These are phyloP conservation scores for Penstemon barbatus DNA, from an alignment of 257 asterid species.

Conservation along the genomic window DNA sequence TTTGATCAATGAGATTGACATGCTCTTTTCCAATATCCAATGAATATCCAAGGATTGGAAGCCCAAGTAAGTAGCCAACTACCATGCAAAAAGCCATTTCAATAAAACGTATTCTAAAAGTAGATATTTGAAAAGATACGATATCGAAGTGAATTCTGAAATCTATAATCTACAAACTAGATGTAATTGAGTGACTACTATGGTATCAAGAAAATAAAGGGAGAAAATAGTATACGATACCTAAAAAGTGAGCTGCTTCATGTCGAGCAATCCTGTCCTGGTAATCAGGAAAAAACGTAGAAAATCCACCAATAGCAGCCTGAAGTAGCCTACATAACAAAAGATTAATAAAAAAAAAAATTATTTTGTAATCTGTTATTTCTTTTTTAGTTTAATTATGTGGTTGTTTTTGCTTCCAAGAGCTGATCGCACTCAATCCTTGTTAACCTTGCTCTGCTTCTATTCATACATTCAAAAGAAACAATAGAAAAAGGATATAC, in stretches of 20 bases:
- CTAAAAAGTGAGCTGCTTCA: conserved; percentile 97
- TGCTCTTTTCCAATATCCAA: conserved; percentile 94
- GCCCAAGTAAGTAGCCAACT: conserved; percentile 89
- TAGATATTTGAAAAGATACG: background rate
- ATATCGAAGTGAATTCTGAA: no score
- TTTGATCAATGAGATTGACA: conserved; percentile 81
- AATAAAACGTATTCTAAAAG: background rate
- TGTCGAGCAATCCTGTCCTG: conserved; percentile 89
- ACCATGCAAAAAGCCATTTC: conserved; percentile 21
- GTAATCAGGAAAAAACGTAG: conserved; percentile 83
- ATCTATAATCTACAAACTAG: background rate
- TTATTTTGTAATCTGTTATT: conserved; percentile 7
- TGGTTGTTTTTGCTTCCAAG: background rate
- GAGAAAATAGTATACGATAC: conserved; percentile 37
- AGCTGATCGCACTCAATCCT: background rate
- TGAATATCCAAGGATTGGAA: conserved; percentile 92
- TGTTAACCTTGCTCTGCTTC: background rate
- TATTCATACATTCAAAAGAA: background rate
- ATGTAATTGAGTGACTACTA: background rate
- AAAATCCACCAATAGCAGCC: conserved; percentile 88
- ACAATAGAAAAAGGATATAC: background rate
- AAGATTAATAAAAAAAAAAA: conserved; percentile 15
- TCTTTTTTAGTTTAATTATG: background rate
- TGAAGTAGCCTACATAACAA: conserved; percentile 72
- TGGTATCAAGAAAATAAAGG: background rate